Percentiles rank a stretch among this genome's conserved stretches.
Evolutionary conservation across 2,329 filamentous ascomycete species (phyloP).

Genomic region (Fusarium abutilonis): DNA sequence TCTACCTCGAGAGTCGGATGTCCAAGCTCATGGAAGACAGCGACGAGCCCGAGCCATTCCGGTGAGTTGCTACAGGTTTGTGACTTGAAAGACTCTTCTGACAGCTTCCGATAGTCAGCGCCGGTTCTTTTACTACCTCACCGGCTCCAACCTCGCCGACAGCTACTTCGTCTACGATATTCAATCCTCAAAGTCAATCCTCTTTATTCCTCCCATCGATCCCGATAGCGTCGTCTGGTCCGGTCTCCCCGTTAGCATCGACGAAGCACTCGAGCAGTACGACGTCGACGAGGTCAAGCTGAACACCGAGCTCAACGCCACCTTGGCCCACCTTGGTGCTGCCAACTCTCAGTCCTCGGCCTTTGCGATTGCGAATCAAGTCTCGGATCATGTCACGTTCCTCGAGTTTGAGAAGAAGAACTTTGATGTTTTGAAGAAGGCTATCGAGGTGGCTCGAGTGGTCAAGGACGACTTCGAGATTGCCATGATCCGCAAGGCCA

Average conservation of each 20-base stretch:
- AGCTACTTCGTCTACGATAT: slow-evolving; percentile 85
- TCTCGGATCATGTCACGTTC: slow-evolving; percentile 77
- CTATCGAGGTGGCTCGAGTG: slow-evolving; percentile 74
- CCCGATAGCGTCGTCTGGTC: slow-evolving; percentile 94
- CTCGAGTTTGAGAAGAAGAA: slow-evolving; percentile 74
- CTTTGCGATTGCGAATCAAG: slow-evolving; percentile 81
- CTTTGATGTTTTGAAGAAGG: slow-evolving; percentile 63
- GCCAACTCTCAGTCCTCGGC: slow-evolving; percentile 59
- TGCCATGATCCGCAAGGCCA: slow-evolving; percentile 76
- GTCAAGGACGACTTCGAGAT: slow-evolving; percentile 81
- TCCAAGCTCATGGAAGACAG: slow-evolving; percentile 88
- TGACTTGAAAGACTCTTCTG: background rate
- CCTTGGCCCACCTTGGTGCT: slow-evolving; percentile 65
- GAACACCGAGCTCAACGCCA: slow-evolving; percentile 78
- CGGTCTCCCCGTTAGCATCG: slow-evolving; percentile 79
- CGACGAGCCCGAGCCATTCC: slow-evolving; percentile 82
- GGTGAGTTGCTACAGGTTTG: slow-evolving; percentile 57
- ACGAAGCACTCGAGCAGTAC: slow-evolving; percentile 80
- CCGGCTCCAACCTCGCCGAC: slow-evolving; percentile 83
- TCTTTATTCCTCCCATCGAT: slow-evolving; percentile 91
- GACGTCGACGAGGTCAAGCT: slow-evolving; percentile 83
- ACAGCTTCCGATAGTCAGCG: slow-evolving; percentile 70
- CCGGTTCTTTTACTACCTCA: slow-evolving; percentile 94
- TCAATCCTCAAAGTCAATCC: slow-evolving; percentile 73
- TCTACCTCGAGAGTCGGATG: slow-evolving; percentile 89